Evolutionary conservation across 2,329 filamentous ascomycete species (phyloP), one percentile per base, ranked within the genome.

Genomic region (Calonectria pauciramosa): DNA sequence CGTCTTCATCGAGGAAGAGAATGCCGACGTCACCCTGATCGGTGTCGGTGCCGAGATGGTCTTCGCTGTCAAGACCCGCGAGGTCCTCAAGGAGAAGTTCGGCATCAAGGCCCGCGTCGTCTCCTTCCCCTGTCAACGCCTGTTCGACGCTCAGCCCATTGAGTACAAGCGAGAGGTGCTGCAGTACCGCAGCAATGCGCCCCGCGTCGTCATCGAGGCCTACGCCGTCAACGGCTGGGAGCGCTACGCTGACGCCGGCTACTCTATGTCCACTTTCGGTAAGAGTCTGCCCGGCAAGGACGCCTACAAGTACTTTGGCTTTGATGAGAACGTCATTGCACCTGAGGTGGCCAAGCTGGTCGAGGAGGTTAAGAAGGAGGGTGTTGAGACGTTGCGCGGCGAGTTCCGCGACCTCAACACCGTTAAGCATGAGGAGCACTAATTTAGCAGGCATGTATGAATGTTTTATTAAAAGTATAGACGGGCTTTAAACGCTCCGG

Each of bases 181-280:
- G 59, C 83, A 82, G 59, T 83, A 83, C 69, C 84, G 85, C 34
- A 84, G 86, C 77, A 85, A 85, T 54, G 84, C 87, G 2, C 89
- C 89, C 0, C 83, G 86, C 1, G 89, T 93, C 20, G 89, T 92
- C 6, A 90, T 93, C 54, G 92, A 93, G 82, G 89, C 91, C 0
- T 92, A 91, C 79, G 86, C 88, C 1, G 85, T 87, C 1, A 89
- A 89, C 73, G 90, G 90, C 0, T 92, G 91, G 90, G 91, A 92
- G 83, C 82, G 90, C 26, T 92, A 92, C 78, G 90, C 90, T 0
- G 88, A 91, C 80, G 91, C 90, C 0, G 89, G 88, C 1, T 86
- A 86, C 73, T 89, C 86, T 63, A 89, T 92, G 87, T 85, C 86
- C 56, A 84, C 85, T 0, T 92, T 92, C 76, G 90, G 90, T 0